Evolutionary conservation across 2,329 filamentous ascomycete genomes (phyloP), one percentile per base, ranked within the genome.

Genomic region (Tricladium varicosporioides): DNA sequence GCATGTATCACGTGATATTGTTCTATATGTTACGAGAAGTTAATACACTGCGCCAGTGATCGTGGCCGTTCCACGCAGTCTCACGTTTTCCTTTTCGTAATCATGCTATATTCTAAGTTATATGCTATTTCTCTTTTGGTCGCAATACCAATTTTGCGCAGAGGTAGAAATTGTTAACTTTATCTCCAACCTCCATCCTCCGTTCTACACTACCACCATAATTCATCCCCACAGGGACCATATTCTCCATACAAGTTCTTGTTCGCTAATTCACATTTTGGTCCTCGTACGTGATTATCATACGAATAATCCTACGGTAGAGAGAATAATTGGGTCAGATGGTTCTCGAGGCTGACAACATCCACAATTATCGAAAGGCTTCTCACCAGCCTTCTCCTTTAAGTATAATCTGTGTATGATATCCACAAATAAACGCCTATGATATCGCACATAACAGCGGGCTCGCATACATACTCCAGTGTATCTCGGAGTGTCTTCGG

Each of bases 371-470:
- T 40, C 36, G 36, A 10, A 43, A 56, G 53, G 53, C 54, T 57
- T 45, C 50, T 33, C 15, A 40, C 44, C 51, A 54, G 53, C 45
- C 56, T 56, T 52, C 56, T 51, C 52, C 40, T 48, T 54, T 46
- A 44, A 53, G 51, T 42, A 22, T 47, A 46, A 31, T 18, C 11
- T 40, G 43, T 36, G 33, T 51, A 50, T 44, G 51, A 49, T 48
- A 18, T 40, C 53, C 56, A 60, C 51, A 57, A 52, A 40, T 54
- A 36, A 54, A 50, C 19, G 53, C 47, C 50, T 46, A 31, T 59
- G 49, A 52, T 42, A 49, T 48, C 14, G 48, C 51, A 46, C 46
- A 43, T 32, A 33, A 44, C 16, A 31, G 13, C 49, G 46, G 45
- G 22, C n/a, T 14, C 45, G 45, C 45, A 27, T 19, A 14, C 51